Evolutionary conservation across 2,329 filamentous ascomycete genomes (phyloP), one percentile per base, ranked within the genome.

Genomic region (Fusarium sterilihyphosum): DNA sequence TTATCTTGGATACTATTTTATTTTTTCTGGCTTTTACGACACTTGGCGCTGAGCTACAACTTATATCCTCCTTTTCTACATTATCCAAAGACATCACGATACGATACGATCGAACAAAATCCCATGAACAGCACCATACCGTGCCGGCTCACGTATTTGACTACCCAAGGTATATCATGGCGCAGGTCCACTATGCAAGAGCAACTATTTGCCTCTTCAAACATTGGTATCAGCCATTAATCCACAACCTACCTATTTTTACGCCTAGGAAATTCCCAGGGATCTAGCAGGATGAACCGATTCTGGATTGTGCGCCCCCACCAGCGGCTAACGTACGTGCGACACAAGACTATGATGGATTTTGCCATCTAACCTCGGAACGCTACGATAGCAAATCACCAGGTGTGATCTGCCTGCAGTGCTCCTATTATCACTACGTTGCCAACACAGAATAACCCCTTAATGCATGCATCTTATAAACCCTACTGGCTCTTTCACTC

Each of bases 11-110:
- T 33, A 64, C 22, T 31, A 11, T 41, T 63, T 22, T 62, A 26
- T 26, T 46, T 54, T 29, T 17, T 29, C 40, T 41, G 43, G 12
- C 37, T 49, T 31, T 54, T 37, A 38, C 52, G 52, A 41, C 35
- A 29, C 24, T 56, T 56, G 24, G 20, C 11, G 49, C 33, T 31
- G 49, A 44, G 50, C 24, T 53, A 62, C 37, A 41, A 24, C 53
- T 54, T 57, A 53, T 49, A 38, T 40, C 38, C 35, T 53, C 63
- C 46, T 40, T 58, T 58, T 54, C 40, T 62, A 53, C 49, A 59
- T 72, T 24, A 50, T 56, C 41, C 63, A 68, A 50, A 62, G 58
- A 33, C 58, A 52, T 57, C 57, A 49, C 31, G 16, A 47, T 47
- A 40, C 41, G 26, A 24, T 35, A 8, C 58, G 20, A 47, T 20